Base-by-base conservation (phyloP, 768 basidiomycete species). In the Rhizopogon roseolus region DNA sequence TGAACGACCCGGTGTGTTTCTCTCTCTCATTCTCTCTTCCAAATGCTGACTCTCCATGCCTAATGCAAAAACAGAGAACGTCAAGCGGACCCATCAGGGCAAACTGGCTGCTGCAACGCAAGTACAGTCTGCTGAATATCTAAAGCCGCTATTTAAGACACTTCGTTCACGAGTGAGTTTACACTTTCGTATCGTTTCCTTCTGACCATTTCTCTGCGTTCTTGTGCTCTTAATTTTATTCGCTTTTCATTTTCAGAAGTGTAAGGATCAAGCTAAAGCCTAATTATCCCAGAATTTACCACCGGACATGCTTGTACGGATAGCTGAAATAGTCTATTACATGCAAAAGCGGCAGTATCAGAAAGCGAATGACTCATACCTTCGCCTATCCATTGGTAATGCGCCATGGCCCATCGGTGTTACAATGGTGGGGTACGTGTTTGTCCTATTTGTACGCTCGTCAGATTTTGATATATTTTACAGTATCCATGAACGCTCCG, bases 341-440 rank as follows among this genome's bases (percentile, higher is more conserved):
- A 96, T 97, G 93, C 97, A 99, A 68, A 88, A 82, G 59, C 86
- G 97, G 28, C 85, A 95, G 67, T 99, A 99, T 62, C 93, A 98
- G 68, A 81, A 78, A 52, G 96, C 97, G 3, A 99, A 98, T 63
- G 97, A 99, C 66, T 88, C 95, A 0, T 99, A 99, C 68, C 82
- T 99, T 22, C 88, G 97, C 6, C 76, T 99, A 38, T 94, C 92
- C 5, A 99, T 99, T 58, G 97, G 97, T 34, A 99, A 97, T 63
- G 96, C 97, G 0, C 95, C 97, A 3, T 99, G 97, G 97, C 97
- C 97, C 1, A 99, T 99, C 64, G 97, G 97, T 41, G 97, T 99
- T 8, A 99, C 97, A 56, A 96, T 96, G 90, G 97, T 98, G 74
- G 95, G 93, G 93, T 93, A 71, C 38, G 86, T 76, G 10, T 39